Percentiles rank a stretch among this genome's conserved stretches.
phyloP scores from a whole-genome alignment of 441 rosid genomes.

The Arabidopsis lyrata region DNA sequence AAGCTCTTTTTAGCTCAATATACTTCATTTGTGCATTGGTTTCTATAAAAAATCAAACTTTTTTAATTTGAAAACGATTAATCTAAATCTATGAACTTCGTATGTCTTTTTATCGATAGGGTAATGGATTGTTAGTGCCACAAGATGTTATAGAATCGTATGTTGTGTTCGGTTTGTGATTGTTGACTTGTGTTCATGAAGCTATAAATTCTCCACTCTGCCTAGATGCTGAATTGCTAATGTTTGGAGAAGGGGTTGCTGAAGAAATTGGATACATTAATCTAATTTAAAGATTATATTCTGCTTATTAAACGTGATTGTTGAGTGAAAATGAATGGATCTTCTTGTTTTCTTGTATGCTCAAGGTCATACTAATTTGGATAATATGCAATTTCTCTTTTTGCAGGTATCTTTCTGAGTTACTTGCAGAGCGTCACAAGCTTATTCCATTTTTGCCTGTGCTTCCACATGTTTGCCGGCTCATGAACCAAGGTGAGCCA shows the following conservation, averaged over 20 bases:
- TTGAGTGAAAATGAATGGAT: slow-evolving; percentile 9
- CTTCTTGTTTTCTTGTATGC: slow-evolving; percentile 25
- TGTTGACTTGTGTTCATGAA: slow-evolving; percentile 33
- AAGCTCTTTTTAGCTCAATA: slow-evolving; percentile 30
- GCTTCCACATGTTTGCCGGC: slow-evolving; percentile 69
- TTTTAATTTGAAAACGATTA: background rate
- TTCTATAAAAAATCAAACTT: background rate
- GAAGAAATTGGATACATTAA: slow-evolving; percentile 4
- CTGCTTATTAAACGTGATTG: background rate
- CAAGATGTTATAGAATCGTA: slow-evolving; percentile 16
- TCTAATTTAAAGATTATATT: background rate
- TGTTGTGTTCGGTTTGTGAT: slow-evolving; percentile 3
- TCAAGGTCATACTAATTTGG: slow-evolving; percentile 29
- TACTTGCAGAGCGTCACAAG: slow-evolving; percentile 82
- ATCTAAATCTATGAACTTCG: background rate
- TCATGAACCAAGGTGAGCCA: slow-evolving; percentile 88
- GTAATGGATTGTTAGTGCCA: slow-evolving; percentile 4
- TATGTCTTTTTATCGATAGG: background rate
- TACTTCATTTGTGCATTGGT: slow-evolving; percentile 10
- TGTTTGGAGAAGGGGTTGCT: slow-evolving; percentile 20
- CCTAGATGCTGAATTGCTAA: slow-evolving; percentile 12
- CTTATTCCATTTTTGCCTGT: slow-evolving; percentile 77
- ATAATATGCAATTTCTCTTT: slow-evolving; percentile 16
- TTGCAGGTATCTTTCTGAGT: slow-evolving; percentile 81
- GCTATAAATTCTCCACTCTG: slow-evolving; percentile 4